Conservation (phyloP, 2,329 filamentous ascomycete genomes). For the Teratosphaeria pseudoeucalypti region DNA sequence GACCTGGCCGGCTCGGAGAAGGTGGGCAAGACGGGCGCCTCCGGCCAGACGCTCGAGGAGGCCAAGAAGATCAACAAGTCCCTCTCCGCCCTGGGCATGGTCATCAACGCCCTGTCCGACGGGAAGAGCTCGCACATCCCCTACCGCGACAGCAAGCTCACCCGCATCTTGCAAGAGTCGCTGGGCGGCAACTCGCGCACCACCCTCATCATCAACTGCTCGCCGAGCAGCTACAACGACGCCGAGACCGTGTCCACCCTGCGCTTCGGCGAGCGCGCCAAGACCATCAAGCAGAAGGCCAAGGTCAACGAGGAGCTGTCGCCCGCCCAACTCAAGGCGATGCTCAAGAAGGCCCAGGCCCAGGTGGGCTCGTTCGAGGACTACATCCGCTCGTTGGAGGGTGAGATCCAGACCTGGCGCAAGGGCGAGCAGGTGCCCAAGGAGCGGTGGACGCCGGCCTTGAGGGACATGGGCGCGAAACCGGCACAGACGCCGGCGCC, state of each 20-base stretch:
- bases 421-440: constrained; percentile 78
- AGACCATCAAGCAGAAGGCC: constrained; percentile 99
- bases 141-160: constrained; percentile 96
- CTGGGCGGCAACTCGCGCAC: constrained; percentile 95
- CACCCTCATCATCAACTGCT: constrained; percentile 98
- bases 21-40: constrained; percentile 95
- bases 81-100: constrained; percentile 94
- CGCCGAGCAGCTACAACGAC: constrained; percentile 98
- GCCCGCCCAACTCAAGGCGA: constrained; percentile 82
- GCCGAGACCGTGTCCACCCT: constrained; percentile 85
- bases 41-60: constrained; percentile 92
- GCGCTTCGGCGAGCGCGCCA: constrained; percentile 89
- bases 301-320: constrained; percentile 99
- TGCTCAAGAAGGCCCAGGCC: constrained; percentile 84
- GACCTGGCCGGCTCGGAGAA: constrained; percentile 98
- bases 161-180: constrained; percentile 91
- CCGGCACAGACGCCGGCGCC: constrained; percentile 40
- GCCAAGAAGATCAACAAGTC: constrained; percentile 99
- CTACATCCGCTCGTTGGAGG: constrained; percentile 74
- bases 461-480: constrained; percentile 33
- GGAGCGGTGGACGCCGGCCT: constrained; percentile 73
- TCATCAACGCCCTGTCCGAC: constrained; percentile 94
- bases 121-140: constrained; percentile 94
- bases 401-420: constrained; percentile 79
- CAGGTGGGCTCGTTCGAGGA: constrained; percentile 81